These are phyloP conservation scores for Backusella macrospora DNA, from an alignment of 192 early-diverging fungal genomes.

Conservation along the genomic window DNA sequence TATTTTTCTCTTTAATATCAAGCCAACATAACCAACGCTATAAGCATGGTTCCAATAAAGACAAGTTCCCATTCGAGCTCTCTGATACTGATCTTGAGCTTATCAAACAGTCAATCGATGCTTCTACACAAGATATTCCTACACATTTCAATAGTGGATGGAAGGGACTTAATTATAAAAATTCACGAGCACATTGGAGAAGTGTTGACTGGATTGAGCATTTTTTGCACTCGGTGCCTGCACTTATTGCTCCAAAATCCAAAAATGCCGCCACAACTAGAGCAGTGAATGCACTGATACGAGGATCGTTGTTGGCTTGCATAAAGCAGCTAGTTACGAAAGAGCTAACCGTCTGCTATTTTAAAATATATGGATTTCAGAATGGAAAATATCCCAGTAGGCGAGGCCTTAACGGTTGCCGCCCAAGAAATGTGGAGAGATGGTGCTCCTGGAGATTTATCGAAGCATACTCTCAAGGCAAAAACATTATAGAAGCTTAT, in stretches of 20 bases:
- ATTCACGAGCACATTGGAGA: too few relatives aligned
- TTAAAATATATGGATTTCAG: too few relatives aligned
- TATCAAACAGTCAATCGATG: neutral
- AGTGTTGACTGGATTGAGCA: neutral
- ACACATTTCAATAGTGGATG: neutral
- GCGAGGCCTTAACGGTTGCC: slow-evolving; percentile 41
- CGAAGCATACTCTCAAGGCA: too few relatives aligned
- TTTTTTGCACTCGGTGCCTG: neutral
- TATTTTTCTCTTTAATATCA: too few relatives aligned
- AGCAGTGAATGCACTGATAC: neutral
- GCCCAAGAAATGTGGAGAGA: too few relatives aligned
- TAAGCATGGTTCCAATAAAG: neutral
- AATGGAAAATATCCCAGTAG: too few relatives aligned
- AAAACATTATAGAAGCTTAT: too few relatives aligned
- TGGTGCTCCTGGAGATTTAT: too few relatives aligned
- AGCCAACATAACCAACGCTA: neutral
- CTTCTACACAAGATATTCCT: neutral
- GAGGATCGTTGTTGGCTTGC: too few relatives aligned
- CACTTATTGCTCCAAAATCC: neutral
- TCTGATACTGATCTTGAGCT: neutral
- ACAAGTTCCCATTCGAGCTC: neutral
- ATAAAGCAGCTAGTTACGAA: too few relatives aligned
- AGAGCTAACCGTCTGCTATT: too few relatives aligned
- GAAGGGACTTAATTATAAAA: neutral
- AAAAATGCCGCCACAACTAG: neutral